These are phyloP conservation scores for Penicillium chermesinum DNA, from an alignment of 495 filamentous ascomycete genomes.

Conservation along the genomic window DNA sequence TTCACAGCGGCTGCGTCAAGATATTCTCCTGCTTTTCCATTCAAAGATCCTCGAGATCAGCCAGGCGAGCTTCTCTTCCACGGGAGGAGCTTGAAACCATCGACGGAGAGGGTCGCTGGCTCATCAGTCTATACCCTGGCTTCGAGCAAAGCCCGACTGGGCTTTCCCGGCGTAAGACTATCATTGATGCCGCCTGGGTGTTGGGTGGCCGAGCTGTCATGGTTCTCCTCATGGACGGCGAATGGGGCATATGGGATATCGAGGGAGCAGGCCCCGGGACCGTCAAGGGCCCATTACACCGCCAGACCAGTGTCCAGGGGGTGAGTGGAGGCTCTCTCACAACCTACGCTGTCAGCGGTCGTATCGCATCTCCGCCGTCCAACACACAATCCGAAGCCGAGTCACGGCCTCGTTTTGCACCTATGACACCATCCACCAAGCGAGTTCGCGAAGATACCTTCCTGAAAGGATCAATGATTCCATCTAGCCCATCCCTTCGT, in stretches of 20 bases:
- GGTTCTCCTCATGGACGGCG: conserved; percentile 72
- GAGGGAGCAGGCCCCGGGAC: conserved; percentile 57
- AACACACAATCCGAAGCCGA: conserved; percentile 32
- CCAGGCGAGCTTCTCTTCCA: conserved; percentile 21
- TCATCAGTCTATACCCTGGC: conserved; percentile 63
- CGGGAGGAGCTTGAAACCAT: conserved; percentile 30
- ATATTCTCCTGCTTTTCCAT: conserved; percentile 51
- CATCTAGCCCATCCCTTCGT: conserved; percentile 32
- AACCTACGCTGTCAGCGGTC: conserved; percentile 64
- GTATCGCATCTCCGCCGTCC: conserved; percentile 44
- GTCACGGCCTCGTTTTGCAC: conserved; percentile 58
- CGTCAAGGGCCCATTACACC: conserved; percentile 50
- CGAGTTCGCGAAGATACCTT: conserved; percentile 53
- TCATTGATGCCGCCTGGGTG: conserved; percentile 81
- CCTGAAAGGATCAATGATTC: conserved; percentile 40
- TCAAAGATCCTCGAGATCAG: conserved; percentile 21
- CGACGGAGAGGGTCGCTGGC: conserved; percentile 50
- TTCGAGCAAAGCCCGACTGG: conserved; percentile 46
- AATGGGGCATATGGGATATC: conserved; percentile 94
- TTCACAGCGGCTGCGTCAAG: conserved; percentile 62
- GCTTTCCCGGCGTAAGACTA: conserved; percentile 57
- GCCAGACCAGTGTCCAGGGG: conserved; percentile 50
- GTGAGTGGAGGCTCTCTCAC: conserved; percentile 61
- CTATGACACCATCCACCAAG: conserved; percentile 80
- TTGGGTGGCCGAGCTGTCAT: conserved; percentile 72